Evolutionary conservation across 1,284 basidiomycete genomes (phyloP), one percentile per base, ranked within the genome.

Genomic region (Trametes sp.): DNA sequence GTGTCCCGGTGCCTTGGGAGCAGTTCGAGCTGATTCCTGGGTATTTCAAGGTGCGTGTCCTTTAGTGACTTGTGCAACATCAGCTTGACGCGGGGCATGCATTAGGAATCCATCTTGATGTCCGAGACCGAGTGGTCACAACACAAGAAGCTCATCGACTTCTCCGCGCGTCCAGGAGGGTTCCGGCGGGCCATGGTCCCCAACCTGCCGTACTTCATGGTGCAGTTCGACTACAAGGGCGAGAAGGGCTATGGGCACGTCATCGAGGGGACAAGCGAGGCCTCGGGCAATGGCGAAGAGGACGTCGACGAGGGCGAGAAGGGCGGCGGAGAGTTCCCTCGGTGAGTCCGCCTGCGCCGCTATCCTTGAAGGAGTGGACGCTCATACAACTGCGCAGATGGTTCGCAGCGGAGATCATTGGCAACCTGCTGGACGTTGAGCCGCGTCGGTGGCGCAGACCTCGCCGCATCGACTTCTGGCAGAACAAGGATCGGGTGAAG

Each of bases 181-280:
- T 98, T 98, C 81, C 82, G 95, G 50, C 85, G 95, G 1, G 88
- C 93, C 38, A 93, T 99, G 89, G 97, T 99, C 6, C 89, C 96
- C 1, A 96, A 98, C 71, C 78, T 99, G 46, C 98, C 98, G 0
- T 99, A 99, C 79, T 99, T 99, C 74, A 96, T 96, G 91, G 93
- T 99, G 1, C 93, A 95, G 72, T 99, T 96, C 78, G 98, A 99
- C 78, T 87, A 99, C 79, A 96, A 95, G 72, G 96, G 97, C 31
- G 95, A 97, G 77, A 95, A 94, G 74, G 96, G 96, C 1, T 99
- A 96, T 74, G 98, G 98, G 0, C 98, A 99, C 76, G 92, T 98
- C 61, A 97, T 98, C 64, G 96, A 98, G 75, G 96, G 96, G 1
- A 85, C 87, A 1, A 88, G 86, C 26, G 88, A 93, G 54, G 86